Base-by-base conservation (phyloP, 2,329 filamentous ascomycete genomes). In the Chaetomiaceae sp. region DNA sequence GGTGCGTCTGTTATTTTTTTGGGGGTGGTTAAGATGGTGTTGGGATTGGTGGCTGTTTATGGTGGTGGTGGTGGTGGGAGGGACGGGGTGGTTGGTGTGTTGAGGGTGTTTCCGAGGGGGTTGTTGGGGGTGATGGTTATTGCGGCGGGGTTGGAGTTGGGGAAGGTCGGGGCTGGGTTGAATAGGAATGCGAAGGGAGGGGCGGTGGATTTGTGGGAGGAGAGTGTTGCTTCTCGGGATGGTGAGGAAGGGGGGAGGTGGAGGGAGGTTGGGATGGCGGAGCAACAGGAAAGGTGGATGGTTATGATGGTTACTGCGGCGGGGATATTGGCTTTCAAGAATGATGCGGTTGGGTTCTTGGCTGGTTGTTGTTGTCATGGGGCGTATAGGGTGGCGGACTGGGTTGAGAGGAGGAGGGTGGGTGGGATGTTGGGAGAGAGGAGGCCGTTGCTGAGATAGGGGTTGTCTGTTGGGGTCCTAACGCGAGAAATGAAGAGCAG, bases 241-340 rank as follows among this genome's bases (percentile, higher is more conserved):
- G 52, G 61, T n/a, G 34, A 8, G n/a, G 20, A 6, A 25, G 5
- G 2, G 34, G 5, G 36, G 33, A 47, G 66, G 3, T 77, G 78
- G 61, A 71, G 65, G 37, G 12, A 31, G 49, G 22, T 74, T 7
- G 68, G 46, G 5, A 23, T 33, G 37, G 74, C 81, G 47, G 88
- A 94, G 69, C 79, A 84, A 42, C 80, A 79, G 52, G 83, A 89
- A 67, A 78, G 91, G 53, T 96, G 89, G 88, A 88, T 84, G 20
- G 85, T 96, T 0, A 95, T 96, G 91, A 77, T 96, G 54, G 85
- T 91, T 57, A 97, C 92, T 0, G 83, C 89, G 8, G 91, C 88
- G 0, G 81, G 87, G 3, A 79, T 95, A 50, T 70, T 97, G 46
- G 90, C 89, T 0, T 96, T 95, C 64, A 87, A 84, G 68, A 97